Evolutionary conservation across 495 filamentous ascomycete genomes (phyloP).

Genomic region (Saxophila tyrrhenica): DNA sequence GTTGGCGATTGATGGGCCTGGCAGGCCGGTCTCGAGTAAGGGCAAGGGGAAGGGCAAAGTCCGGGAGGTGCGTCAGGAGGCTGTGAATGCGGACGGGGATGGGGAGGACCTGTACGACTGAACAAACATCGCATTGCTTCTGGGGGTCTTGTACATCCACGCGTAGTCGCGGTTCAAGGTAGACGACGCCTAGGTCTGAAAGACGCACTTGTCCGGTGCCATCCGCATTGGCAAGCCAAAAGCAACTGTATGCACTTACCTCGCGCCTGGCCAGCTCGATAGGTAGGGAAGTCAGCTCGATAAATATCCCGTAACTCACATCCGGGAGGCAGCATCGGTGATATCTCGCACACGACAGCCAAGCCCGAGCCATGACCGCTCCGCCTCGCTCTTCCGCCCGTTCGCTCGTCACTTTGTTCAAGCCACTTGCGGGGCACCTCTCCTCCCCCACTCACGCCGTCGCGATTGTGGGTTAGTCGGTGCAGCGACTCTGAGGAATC

Average conservation of each 20-base stretch:
- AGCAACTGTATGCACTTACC: no score
- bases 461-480: no score
- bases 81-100: slow-evolving; percentile 26
- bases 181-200: no score
- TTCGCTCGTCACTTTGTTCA: not conserved
- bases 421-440: not conserved
- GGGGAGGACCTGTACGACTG: slow-evolving; percentile 17
- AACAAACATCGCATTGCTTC: no score
- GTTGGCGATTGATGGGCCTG: slow-evolving; percentile 11
- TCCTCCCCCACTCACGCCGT: not conserved
- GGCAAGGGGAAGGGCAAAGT: slow-evolving; percentile 19
- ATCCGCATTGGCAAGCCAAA: no score
- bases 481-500: not conserved
- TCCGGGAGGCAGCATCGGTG: not conserved
- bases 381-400: not conserved
- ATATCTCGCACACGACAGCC: not conserved
- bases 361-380: not conserved
- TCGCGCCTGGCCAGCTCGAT: no score
- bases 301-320: not conserved
- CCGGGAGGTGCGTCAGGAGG: slow-evolving; percentile 24
- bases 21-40: slow-evolving; percentile 16
- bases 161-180: no score
- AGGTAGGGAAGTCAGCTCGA: not conserved
- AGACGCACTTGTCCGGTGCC: no score
- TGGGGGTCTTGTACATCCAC: no score